These are phyloP conservation scores for Zygosaccharomyces pseudorouxii DNA, from an alignment of 805 yeast species.

Conservation along the genomic window DNA sequence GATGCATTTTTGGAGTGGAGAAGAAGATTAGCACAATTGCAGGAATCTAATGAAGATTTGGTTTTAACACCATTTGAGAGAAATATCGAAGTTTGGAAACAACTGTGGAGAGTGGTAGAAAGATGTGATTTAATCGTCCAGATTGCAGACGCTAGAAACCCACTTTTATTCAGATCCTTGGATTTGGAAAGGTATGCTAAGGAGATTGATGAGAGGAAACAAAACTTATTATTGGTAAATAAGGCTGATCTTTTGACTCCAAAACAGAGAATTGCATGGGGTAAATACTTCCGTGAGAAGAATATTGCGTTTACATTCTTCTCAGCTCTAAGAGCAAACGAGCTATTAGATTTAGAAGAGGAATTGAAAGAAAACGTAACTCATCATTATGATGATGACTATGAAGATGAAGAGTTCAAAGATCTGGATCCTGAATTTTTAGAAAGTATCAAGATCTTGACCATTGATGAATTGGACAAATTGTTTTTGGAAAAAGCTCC, in stretches of 20 bases:
- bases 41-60: slow-evolving; percentile 73
- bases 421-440: slow-evolving; percentile 35
- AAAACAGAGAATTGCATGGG: slow-evolving; percentile 81
- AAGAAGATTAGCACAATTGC: slow-evolving; percentile 76
- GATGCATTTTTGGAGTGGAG: slow-evolving; percentile 94
- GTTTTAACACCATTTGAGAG: slow-evolving; percentile 94
- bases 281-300: slow-evolving; percentile 64
- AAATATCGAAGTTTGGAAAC: slow-evolving; percentile 97
- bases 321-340: slow-evolving; percentile 84
- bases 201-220: slow-evolving; percentile 70
- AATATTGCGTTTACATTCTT: slow-evolving; percentile 85
- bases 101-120: slow-evolving; percentile 96
- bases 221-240: slow-evolving; percentile 78
- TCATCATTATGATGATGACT: slow-evolving; percentile 31
- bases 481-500: slow-evolving; percentile 78
- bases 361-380: slow-evolving; percentile 31
- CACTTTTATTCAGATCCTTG: slow-evolving; percentile 79
- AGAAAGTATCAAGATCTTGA: slow-evolving; percentile 61
- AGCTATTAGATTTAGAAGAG: slow-evolving; percentile 60
- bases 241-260: slow-evolving; percentile 85
- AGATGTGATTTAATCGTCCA: slow-evolving; percentile 92
- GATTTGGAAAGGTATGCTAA: slow-evolving; percentile 82
- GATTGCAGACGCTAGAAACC: slow-evolving; percentile 96
- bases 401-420: slow-evolving; percentile 32
- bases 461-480: slow-evolving; percentile 79